Evolutionary conservation across 768 basidiomycete species (phyloP).

Genomic region (Collybiopsis confluens): DNA sequence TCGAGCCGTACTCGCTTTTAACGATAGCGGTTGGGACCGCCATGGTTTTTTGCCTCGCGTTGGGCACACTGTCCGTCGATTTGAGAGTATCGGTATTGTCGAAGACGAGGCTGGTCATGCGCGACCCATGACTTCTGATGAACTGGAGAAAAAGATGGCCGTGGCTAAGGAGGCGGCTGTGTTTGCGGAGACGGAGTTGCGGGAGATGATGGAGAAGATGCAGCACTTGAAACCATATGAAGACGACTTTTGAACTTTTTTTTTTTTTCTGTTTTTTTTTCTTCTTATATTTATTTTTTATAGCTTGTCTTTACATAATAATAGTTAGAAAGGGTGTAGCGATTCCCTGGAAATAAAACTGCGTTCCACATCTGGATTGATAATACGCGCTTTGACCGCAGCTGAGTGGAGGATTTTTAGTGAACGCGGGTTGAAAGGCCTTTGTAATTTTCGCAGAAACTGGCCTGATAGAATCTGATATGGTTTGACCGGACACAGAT

Average conservation of each 20-base stretch:
- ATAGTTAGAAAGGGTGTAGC: no score
- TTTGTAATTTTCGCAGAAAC: no score
- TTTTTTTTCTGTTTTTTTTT: no score
- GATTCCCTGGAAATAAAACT: no score
- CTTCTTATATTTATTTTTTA: background rate
- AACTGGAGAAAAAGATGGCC: constrained; percentile 69
- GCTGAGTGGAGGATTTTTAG: no score
- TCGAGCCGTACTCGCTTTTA: constrained; percentile 75
- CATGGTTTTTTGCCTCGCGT: constrained; percentile 64
- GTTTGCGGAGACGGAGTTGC: constrained; percentile 70
- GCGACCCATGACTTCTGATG: constrained; percentile 59
- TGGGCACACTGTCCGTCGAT: constrained; percentile 62
- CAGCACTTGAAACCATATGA: constrained; percentile 48
- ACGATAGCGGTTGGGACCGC: constrained; percentile 82
- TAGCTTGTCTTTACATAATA: no score
- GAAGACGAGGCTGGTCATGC: constrained; percentile 39
- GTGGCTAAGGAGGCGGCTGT: constrained; percentile 69
- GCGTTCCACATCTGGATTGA: no score
- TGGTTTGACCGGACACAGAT: no score
- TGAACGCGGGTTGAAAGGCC: no score
- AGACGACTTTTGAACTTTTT: constrained; percentile 15
- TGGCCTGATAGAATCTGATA: no score
- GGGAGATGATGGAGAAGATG: constrained; percentile 70
- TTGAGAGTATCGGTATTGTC: constrained; percentile 60
- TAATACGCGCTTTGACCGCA: no score